Percentiles rank a stretch among this genome's conserved stretches.
Conservation (phyloP, 441 rosid genomes). For the Erodium moschatum region DNA sequence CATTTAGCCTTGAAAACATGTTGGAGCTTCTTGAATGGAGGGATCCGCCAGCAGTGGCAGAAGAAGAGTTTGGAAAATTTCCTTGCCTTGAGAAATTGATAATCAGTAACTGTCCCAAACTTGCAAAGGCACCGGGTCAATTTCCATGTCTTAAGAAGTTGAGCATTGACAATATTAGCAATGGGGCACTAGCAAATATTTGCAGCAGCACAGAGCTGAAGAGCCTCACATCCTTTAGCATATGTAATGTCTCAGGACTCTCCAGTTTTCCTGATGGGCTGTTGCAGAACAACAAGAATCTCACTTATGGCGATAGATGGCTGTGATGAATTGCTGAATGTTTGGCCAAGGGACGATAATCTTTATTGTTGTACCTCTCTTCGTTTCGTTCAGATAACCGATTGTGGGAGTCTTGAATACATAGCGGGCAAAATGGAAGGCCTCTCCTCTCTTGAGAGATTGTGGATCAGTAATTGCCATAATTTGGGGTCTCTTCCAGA, state of each 20-base stretch:
- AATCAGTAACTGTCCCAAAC: not conserved
- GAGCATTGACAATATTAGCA: not conserved
- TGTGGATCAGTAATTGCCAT: not conserved
- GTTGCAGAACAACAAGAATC: constrained; percentile 2
- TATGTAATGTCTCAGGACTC: not conserved
- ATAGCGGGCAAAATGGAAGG: not conserved
- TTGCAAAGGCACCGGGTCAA: constrained; percentile 1
- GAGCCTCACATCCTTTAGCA: not conserved
- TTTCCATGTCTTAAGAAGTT: constrained; percentile 13
- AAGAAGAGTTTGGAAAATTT: constrained; percentile 10
- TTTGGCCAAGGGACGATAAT: not conserved
- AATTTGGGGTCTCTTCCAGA: constrained; percentile 11
- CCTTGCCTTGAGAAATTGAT: constrained; percentile 21
- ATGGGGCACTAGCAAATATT: not conserved
- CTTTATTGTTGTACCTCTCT: not conserved
- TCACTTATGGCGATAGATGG: not conserved
- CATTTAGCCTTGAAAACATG: not conserved
- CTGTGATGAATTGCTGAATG: not conserved
- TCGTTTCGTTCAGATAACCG: not conserved
- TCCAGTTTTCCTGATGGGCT: not conserved
- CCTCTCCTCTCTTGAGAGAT: constrained; percentile 9
- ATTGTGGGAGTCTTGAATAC: not conserved
- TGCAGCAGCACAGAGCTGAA: not conserved
- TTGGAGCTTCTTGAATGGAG: constrained; percentile 1
- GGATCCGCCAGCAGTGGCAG: not conserved